phyloP scores from a whole-genome alignment of 495 filamentous ascomycete genomes.

The Polyplosphaeria fusca region DNA sequence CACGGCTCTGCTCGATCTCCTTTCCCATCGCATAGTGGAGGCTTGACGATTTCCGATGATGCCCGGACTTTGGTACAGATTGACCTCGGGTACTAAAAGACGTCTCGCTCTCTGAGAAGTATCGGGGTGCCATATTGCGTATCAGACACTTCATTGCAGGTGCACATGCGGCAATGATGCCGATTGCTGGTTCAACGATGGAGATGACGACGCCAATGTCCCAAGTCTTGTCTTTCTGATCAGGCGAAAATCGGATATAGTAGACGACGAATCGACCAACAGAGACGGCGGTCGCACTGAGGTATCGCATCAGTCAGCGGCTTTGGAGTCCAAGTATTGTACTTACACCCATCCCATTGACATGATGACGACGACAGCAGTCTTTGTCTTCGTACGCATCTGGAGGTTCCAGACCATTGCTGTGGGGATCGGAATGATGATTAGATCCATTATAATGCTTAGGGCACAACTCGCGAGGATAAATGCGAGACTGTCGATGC shows the following conservation, averaged over 20 bases:
- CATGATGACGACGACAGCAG: conserved; percentile 47
- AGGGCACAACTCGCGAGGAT: conserved; percentile 46
- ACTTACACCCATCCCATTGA: conserved; percentile 37
- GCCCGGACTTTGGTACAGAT: not conserved
- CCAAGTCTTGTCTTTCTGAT: conserved; percentile 25
- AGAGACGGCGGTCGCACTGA: conserved; percentile 27
- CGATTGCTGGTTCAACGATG: conserved; percentile 30
- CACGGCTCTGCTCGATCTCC: not conserved
- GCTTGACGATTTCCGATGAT: conserved; percentile 3
- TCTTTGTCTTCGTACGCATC: conserved; percentile 45
- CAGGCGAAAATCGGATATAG: conserved; percentile 32
- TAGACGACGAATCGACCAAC: conserved; percentile 33
- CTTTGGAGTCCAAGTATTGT: not conserved
- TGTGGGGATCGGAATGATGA: conserved; percentile 49
- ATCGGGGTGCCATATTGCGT: conserved; percentile 15
- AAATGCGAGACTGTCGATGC: conserved; percentile 46
- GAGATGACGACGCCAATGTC: conserved; percentile 28
- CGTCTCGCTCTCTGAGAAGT: conserved; percentile 11
- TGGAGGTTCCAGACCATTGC: conserved; percentile 49
- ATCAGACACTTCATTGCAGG: conserved; percentile 33
- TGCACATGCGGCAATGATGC: conserved; percentile 33
- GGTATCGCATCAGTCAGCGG: not conserved
- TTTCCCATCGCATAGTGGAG: conserved; percentile 3
- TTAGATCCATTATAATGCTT: conserved; percentile 49
- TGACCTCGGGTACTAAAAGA: not conserved